phyloP scores from a whole-genome alignment of 2,329 filamentous ascomycete species.

The Aspergillus tubingensis region DNA sequence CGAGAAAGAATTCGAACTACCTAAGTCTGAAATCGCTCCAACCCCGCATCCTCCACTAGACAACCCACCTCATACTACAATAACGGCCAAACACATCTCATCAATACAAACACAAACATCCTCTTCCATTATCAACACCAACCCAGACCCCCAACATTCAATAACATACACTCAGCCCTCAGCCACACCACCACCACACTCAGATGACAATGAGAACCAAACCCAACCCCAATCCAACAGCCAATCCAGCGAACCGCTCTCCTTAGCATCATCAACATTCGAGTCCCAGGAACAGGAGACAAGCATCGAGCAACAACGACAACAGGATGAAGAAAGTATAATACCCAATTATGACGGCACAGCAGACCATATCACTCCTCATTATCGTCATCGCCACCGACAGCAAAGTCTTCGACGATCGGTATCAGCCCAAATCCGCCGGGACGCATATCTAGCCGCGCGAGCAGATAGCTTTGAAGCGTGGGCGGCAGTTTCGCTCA shows the following conservation, averaged over 20 bases:
- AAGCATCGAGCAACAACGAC: neutral
- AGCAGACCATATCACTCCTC: neutral
- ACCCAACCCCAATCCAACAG: neutral
- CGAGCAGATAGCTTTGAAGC: conserved; percentile 45
- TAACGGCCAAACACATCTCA: neutral
- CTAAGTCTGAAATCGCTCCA: neutral
- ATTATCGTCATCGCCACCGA: neutral
- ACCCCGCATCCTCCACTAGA: neutral
- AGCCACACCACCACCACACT: neutral
- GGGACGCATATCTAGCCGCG: conserved; percentile 45
- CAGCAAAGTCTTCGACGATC: conserved; percentile 8
- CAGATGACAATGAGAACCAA: conserved; percentile 1
- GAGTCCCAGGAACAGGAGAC: conserved; percentile 19
- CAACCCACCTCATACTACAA: neutral
- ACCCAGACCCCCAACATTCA: neutral
- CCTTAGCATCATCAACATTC: conserved; percentile 32
- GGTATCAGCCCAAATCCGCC: conserved; percentile 26
- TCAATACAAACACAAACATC: neutral
- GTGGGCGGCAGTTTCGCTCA: conserved; percentile 45
- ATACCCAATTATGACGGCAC: neutral
- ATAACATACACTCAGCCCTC: neutral
- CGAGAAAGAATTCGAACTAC: neutral
- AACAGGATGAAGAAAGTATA: neutral
- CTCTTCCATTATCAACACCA: neutral
- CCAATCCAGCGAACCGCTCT: conserved; percentile 23